Base-by-base conservation (phyloP, 345 rosid species). In the Melastoma malabathricum region DNA sequence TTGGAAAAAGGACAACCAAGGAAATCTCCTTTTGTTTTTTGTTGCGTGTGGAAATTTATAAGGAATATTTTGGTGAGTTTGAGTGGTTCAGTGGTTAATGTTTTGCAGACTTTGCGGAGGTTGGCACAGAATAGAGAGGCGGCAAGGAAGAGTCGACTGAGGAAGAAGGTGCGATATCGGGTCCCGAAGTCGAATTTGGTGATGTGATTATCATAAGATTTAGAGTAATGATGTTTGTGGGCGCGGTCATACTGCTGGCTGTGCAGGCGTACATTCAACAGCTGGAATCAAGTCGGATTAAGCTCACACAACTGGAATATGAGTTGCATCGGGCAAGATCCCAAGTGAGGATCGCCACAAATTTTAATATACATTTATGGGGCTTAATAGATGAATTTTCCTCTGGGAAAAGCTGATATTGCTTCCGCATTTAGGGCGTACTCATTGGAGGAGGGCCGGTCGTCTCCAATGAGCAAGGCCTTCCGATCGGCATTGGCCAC, bases 191-290 rank as follows among this genome's bases (percentile, higher is more conserved):
- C 20, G 14, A 17, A 51, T 38, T 14, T 51, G 18, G 17, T 18
- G 44, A 48, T 48, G 41, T 15, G 13, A 55, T 43, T 20, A 39
- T 59, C 1, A 29, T 29, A 29, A 29, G 38, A 29, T 29, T 29
- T 29, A 29, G 9, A 29, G 38, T 29, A 29, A 29, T 29, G 38
- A 29, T 29, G 38, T 1, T 29, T 29, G 38, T 29, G 2, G 38
- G 38, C 38, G 38, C 8, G 38, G 8, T 29, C 9, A 5, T 29
- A 10, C 22, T 51, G 52, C 9, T 27, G 14, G 8, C 6, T 19
- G 56, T 54, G 27, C 83, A 92, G 98, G 95, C 98, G 47, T 92
- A 92, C 47, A 94, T 92, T 58, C 98, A 92, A 65, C 96, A 92
- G 63, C 78, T 92, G 17, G 98, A 92, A 70, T 71, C 98, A 51